Base-by-base conservation (phyloP, 1,284 basidiomycete genomes). In the Ganoderma leucocontextum region DNA sequence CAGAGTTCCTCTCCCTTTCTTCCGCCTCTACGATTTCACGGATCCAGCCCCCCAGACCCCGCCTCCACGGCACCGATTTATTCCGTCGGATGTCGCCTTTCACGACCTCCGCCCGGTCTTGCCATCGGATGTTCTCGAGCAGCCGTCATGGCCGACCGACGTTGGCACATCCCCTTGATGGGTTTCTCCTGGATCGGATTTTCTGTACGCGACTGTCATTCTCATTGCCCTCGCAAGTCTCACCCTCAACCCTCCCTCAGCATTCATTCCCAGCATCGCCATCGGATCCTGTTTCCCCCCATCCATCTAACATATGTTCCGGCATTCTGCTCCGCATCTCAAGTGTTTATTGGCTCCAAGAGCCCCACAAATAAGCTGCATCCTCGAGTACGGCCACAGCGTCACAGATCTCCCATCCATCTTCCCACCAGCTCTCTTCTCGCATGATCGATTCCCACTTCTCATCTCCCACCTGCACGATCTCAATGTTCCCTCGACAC, bases 11-110 rank as follows among this genome's bases (percentile, higher is more conserved):
- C 69, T 64, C 60, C 72, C 61, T 57, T 74, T 73, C 72, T 66
- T 64, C 36, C 63, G 60, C 41, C 66, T 58, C 58, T 41, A 36
- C 60, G 58, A 68, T 39, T 65, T 72, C 22, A 74, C 76, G 4
- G 52, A 63, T 49, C 68, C 29, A 57, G 68, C 61, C 2, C 76
- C 76, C 1, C 75, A 75, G 39, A 79, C 78, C 9, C 78, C 78
- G 22, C 72, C 75, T 35, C 75, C 77, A n/a, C 64, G 70, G 35
- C 65, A 65, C n/a, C 65, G 36, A 25, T 72, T 75, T 63, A 60
- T 70, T 25, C 75, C 75, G 10, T 73, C 70, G 33, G 72, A 74
- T 49, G 74, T 77, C 17, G 62, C 58, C 19, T 79, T 79, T 68
- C 71, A 69, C 47, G 71, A 71, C 22, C 70, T 79, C 22, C 67